Percentiles rank a stretch among this genome's conserved stretches.
These are phyloP conservation scores for Prunus armeniaca DNA, from an alignment of 306 rosid species.

Conservation along the genomic window DNA sequence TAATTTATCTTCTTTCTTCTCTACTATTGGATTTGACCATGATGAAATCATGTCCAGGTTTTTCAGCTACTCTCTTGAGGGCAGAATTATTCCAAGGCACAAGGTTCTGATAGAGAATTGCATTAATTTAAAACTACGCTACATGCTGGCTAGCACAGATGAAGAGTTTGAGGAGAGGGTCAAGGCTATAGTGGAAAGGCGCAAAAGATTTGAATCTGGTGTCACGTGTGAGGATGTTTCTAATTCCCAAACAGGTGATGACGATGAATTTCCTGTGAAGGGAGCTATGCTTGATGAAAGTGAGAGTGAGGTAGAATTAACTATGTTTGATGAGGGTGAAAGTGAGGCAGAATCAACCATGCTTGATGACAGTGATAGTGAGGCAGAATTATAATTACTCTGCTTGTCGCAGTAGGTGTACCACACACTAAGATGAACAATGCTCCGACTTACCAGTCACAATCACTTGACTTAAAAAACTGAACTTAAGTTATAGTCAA, in stretches of 20 bases:
- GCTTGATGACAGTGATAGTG: slow-evolving; percentile 11
- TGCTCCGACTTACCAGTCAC: background rate
- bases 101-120: slow-evolving; percentile 70
- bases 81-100: slow-evolving; percentile 87
- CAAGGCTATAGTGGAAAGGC: slow-evolving; percentile 43
- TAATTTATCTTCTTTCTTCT: background rate
- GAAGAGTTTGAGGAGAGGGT: slow-evolving; percentile 75
- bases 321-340: background rate
- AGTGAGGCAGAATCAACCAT: slow-evolving; percentile 2
- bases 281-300: slow-evolving; percentile 7
- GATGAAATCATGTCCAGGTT: slow-evolving; percentile 46
- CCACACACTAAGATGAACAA: background rate
- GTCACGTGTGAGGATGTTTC: slow-evolving; percentile 22
- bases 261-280: slow-evolving; percentile 11
- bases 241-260: slow-evolving; percentile 10
- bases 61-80: slow-evolving; percentile 88
- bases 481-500: background rate
- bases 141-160: slow-evolving; percentile 74
- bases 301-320: slow-evolving; percentile 12
- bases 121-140: slow-evolving; percentile 68
- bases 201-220: slow-evolving; percentile 50
- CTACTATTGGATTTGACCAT: background rate
- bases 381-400: background rate
- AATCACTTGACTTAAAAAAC: background rate
- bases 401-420: background rate